These are phyloP conservation scores for Inga leiocalycina DNA, from an alignment of 306 rosid genomes.

Conservation along the genomic window DNA sequence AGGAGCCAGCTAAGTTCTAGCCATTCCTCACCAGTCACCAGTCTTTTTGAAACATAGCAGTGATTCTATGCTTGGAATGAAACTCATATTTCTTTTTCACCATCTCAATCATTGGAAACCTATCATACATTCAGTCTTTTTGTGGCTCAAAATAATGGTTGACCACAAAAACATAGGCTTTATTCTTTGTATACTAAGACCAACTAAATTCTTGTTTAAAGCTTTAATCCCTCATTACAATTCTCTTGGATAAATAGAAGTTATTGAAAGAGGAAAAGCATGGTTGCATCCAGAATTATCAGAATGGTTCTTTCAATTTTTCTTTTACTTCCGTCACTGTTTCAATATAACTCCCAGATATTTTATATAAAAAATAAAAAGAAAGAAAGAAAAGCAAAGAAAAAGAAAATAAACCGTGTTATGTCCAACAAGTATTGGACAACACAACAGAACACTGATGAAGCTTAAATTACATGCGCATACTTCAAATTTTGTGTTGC, in stretches of 20 bases:
- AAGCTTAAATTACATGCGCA: not conserved
- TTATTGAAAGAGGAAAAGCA: not conserved
- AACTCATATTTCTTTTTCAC: not conserved
- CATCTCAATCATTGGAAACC: not conserved
- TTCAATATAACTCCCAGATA: not conserved
- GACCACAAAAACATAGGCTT: not conserved
- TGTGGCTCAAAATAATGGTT: not conserved
- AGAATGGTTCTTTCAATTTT: not conserved
- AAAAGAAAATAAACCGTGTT: not conserved
- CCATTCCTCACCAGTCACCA: not conserved
- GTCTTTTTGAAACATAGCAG: not conserved
- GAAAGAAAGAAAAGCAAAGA: not conserved
- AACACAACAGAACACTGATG: not conserved
- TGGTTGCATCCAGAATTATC: not conserved
- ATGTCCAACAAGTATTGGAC: not conserved
- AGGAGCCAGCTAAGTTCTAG: constrained; percentile 12
- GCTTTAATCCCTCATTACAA: not conserved
- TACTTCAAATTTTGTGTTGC: not conserved
- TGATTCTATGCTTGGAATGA: not conserved
- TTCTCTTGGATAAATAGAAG: not conserved
- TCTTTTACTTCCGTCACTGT: not conserved
- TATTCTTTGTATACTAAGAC: not conserved
- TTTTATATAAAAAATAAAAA: not conserved
- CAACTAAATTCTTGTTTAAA: constrained; percentile 4
- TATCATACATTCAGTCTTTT: not conserved